phyloP scores from a whole-genome alignment of 495 filamentous ascomycete genomes.

The Glonium stellatum region DNA sequence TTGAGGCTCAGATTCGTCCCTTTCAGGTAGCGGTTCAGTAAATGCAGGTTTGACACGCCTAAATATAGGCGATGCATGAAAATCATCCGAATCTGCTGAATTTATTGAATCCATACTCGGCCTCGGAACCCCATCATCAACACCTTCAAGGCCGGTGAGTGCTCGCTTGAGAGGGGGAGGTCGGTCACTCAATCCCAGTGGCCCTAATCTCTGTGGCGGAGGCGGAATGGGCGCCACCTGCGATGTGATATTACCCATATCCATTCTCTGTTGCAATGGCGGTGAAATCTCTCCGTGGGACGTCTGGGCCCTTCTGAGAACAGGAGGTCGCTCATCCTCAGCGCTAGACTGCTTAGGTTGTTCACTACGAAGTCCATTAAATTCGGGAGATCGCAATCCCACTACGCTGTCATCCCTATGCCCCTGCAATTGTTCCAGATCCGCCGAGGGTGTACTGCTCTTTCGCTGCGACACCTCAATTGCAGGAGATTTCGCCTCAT shows the following conservation, averaged over 20 bases:
- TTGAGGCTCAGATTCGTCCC: conserved; percentile 25
- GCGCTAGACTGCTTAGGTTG: background rate
- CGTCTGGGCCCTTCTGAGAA: conserved; percentile 16
- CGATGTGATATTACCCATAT: conserved; percentile 25
- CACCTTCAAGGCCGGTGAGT: conserved; percentile 20
- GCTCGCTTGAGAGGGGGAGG: conserved; percentile 12
- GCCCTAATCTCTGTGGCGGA: conserved; percentile 19
- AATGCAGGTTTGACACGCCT: conserved; percentile 9
- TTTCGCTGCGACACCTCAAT: conserved; percentile 55
- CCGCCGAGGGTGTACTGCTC: conserved; percentile 13
- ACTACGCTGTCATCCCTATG: conserved; percentile 22
- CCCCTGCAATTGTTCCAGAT: conserved; percentile 3
- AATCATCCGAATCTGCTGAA: conserved; percentile 19
- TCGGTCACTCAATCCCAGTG: conserved; percentile 22
- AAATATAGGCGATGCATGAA: background rate
- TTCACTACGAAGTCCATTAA: conserved; percentile 12
- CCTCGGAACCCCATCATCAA: conserved; percentile 13
- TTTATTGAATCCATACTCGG: conserved; percentile 24
- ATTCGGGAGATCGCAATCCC: conserved; percentile 14
- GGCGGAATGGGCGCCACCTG: conserved; percentile 13
- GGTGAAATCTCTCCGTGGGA: conserved; percentile 24
- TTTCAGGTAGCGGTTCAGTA: conserved; percentile 17
- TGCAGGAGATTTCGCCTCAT: conserved; percentile 43
- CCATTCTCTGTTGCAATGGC: conserved; percentile 20
- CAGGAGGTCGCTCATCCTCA: conserved; percentile 10